Evolutionary conservation across 345 rosid species (phyloP).

Genomic region (Boechera retrofracta): DNA sequence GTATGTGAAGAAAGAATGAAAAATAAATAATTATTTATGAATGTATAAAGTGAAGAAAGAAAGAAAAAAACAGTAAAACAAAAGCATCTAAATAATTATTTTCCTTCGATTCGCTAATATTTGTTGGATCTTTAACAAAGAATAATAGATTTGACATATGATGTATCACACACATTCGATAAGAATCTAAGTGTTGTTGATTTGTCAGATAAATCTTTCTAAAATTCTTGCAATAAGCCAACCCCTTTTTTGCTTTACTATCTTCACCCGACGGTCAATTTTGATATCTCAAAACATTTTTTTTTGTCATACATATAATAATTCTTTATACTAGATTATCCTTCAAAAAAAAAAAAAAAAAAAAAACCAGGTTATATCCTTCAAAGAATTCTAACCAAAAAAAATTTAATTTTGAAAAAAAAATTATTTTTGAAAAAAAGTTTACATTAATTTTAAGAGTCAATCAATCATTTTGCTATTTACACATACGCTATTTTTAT

Average conservation of each 20-base stretch:
- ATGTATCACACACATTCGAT: slow-evolving; percentile 14
- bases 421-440: neutral
- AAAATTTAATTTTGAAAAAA: neutral
- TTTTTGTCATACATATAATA: neutral
- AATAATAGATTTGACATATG: slow-evolving; percentile 27
- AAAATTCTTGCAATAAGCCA: slow-evolving; percentile 6
- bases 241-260: neutral
- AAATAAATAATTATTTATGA: neutral
- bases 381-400: neutral
- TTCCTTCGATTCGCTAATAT: neutral
- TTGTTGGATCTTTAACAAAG: neutral
- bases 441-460: neutral
- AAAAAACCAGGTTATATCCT: no score
- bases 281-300: neutral
- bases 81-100: neutral
- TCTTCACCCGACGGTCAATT: slow-evolving; percentile 3
- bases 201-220: slow-evolving; percentile 27
- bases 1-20: neutral
- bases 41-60: neutral
- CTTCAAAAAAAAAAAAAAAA: neutral
- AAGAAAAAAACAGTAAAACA: neutral
- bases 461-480: neutral
- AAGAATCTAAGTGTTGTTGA: slow-evolving; percentile 30
- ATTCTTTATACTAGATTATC: no score
- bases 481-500: neutral